Evolutionary conservation across 345 rosid genomes (phyloP).

Genomic region (Noccaea caerulescens): DNA sequence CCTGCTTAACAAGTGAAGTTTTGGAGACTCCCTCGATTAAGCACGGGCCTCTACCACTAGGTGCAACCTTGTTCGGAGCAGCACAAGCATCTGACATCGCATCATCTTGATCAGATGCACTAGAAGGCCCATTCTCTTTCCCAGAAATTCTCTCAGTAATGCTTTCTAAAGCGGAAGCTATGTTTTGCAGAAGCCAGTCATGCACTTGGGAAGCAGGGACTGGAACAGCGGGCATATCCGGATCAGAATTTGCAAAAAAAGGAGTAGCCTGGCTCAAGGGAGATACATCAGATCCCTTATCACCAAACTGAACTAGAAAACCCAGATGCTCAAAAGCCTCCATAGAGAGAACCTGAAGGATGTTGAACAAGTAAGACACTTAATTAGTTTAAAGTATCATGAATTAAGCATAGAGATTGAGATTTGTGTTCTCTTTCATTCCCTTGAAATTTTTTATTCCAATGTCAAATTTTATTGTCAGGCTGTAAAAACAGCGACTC

Average conservation of each 20-base stretch:
- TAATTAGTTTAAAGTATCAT: slow-evolving; percentile 15
- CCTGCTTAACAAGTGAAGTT: slow-evolving; percentile 80
- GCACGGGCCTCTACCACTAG: slow-evolving; percentile 69
- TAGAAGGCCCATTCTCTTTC: slow-evolving; percentile 81
- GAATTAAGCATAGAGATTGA: slow-evolving; percentile 14
- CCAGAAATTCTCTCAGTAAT: slow-evolving; percentile 82
- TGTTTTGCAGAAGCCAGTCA: slow-evolving; percentile 88
- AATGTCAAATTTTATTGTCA: not conserved
- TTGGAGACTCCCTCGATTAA: slow-evolving; percentile 95
- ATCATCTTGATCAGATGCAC: slow-evolving; percentile 80
- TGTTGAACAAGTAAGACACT: slow-evolving; percentile 35
- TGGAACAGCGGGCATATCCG: slow-evolving; percentile 98
- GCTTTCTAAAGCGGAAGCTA: slow-evolving; percentile 74
- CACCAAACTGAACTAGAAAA: slow-evolving; percentile 90
- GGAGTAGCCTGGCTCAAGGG: slow-evolving; percentile 90
- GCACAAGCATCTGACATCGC: slow-evolving; percentile 91
- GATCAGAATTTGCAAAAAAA: slow-evolving; percentile 97
- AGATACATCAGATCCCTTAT: slow-evolving; percentile 78
- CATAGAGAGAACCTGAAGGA: slow-evolving; percentile 79
- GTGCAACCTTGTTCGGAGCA: slow-evolving; percentile 64
- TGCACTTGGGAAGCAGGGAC: slow-evolving; percentile 87
- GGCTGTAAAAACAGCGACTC: not conserved
- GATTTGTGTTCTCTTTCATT: slow-evolving; percentile 13
- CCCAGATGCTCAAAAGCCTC: slow-evolving; percentile 98
- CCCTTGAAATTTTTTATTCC: not conserved